Conservation (phyloP, 2,329 filamentous ascomycete species). For the Arthrobotrys iridis region DNA sequence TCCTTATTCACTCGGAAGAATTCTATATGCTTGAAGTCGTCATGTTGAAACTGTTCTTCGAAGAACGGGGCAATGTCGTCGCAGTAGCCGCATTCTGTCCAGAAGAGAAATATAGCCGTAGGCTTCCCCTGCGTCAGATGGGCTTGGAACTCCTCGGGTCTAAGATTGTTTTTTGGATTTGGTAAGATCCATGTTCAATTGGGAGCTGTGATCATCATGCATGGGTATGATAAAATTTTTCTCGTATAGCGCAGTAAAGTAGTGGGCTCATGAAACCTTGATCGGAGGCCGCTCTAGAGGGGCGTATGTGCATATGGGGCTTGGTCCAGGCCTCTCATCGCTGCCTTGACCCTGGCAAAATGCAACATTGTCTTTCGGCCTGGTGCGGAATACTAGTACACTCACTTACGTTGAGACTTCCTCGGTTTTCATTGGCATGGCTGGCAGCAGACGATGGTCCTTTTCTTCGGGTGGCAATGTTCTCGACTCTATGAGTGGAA, state of each 20-base stretch:
- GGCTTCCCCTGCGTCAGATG: not conserved
- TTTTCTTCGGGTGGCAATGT: not conserved
- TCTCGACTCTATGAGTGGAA: not conserved
- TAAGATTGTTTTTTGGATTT: too few species aligned
- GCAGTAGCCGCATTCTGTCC: conserved; percentile 25
- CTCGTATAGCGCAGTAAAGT: not conserved
- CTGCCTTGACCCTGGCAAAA: conserved; percentile 2
- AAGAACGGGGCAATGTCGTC: conserved; percentile 24
- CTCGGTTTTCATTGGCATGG: conserved; percentile 8
- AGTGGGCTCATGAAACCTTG: conserved; percentile 9
- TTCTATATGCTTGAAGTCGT: conserved; percentile 17
- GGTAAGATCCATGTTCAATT: not conserved
- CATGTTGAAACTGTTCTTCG: conserved; percentile 5
- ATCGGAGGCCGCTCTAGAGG: too few species aligned
- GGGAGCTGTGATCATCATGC: not conserved
- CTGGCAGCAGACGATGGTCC: not conserved
- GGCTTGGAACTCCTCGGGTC: not conserved
- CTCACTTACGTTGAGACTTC: conserved; percentile 9
- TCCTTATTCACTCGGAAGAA: conserved; percentile 17
- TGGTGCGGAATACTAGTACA: conserved; percentile 1
- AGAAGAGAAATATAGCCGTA: conserved; percentile 13
- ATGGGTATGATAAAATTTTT: not conserved
- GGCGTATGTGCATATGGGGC: too few species aligned
- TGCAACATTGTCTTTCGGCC: not conserved
- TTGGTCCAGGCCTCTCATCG: conserved; percentile 7